Percentiles rank a stretch among this genome's conserved stretches.
These are phyloP conservation scores for Anthoceros angustus DNA, from an alignment of 225 moss, liverwort and hornwort species.

Conservation along the genomic window DNA sequence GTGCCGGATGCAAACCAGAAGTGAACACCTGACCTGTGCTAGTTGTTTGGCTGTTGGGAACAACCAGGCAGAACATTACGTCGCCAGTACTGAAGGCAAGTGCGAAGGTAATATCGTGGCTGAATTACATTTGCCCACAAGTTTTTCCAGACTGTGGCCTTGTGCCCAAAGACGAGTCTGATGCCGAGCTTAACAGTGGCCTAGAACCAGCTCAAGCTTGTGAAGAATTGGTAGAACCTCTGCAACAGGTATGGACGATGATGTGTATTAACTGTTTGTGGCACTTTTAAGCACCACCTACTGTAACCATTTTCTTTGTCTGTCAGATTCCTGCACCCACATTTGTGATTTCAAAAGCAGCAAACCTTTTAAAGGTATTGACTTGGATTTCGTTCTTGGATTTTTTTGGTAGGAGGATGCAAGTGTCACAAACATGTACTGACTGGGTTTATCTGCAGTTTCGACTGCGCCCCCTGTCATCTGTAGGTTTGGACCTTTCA, in stretches of 20 bases:
- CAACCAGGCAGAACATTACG: slow-evolving; percentile 49
- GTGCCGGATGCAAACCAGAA: too few relatives aligned
- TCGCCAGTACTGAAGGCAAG: slow-evolving; percentile 72
- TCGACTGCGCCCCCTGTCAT: slow-evolving; percentile 70
- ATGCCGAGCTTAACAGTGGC: not conserved
- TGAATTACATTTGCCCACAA: slow-evolving; percentile 84
- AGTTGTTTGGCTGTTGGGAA: not conserved
- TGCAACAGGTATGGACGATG: not conserved
- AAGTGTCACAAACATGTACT: not conserved
- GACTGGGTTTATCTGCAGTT: slow-evolving; percentile 38
- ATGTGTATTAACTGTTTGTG: slow-evolving; percentile 7
- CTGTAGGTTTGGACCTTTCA: slow-evolving; percentile 60
- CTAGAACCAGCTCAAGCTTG: not conserved
- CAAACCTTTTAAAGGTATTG: not conserved
- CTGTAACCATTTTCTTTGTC: not conserved
- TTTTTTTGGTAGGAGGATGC: not conserved
- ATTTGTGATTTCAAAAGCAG: not conserved
- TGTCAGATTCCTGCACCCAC: not conserved
- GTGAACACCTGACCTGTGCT: not conserved
- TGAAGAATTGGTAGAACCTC: not conserved
- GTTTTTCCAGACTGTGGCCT: slow-evolving; percentile 72
- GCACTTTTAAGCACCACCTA: slow-evolving; percentile 1
- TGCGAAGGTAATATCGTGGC: slow-evolving; percentile 59
- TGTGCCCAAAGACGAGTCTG: slow-evolving; percentile 11
- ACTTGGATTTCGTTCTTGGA: not conserved